A percentile compares a stretch with the other conserved stretches of the same genome.
These are phyloP conservation scores for Xylaria sp. DNA, from an alignment of 2,329 filamentous ascomycete species.

Conservation along the genomic window DNA sequence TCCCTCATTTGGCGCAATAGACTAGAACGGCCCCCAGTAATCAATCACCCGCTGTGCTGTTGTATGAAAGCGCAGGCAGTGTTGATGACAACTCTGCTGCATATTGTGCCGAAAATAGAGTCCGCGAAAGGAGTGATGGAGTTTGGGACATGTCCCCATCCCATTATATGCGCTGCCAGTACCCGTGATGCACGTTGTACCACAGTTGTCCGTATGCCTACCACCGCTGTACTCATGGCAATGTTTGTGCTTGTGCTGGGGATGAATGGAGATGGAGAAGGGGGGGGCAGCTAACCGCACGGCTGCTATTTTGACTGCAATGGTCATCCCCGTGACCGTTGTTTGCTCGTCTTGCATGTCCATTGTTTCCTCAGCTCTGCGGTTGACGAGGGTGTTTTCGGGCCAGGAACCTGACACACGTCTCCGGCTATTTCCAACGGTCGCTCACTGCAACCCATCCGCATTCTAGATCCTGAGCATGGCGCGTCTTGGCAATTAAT, in stretches of 20 bases:
- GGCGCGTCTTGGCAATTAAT: constrained; percentile 38
- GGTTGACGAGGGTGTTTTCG: constrained; percentile 26
- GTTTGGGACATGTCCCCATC: background rate
- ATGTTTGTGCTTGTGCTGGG: background rate
- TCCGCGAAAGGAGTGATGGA: too few relatives aligned
- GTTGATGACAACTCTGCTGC: background rate
- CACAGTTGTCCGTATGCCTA: too few relatives aligned
- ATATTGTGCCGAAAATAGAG: background rate
- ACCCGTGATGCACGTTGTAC: constrained; percentile 26
- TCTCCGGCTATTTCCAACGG: constrained; percentile 40
- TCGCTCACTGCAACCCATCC: constrained; percentile 23
- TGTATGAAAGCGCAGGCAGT: background rate
- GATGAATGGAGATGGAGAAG: background rate
- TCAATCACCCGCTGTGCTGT: background rate
- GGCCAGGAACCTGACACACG: constrained; percentile 35
- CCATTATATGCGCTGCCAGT: constrained; percentile 24
- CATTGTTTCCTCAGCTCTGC: constrained; percentile 24
- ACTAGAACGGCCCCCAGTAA: background rate
- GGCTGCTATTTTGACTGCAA: constrained; percentile 10
- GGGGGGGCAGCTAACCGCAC: background rate
- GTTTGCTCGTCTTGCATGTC: constrained; percentile 18
- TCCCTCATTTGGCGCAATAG: constrained; percentile 1
- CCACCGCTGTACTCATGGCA: background rate
- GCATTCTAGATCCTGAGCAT: constrained; percentile 34
- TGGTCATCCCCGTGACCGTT: constrained; percentile 26